Conservation (phyloP, 208 protist species). For the Phytomonas serpens region DNA sequence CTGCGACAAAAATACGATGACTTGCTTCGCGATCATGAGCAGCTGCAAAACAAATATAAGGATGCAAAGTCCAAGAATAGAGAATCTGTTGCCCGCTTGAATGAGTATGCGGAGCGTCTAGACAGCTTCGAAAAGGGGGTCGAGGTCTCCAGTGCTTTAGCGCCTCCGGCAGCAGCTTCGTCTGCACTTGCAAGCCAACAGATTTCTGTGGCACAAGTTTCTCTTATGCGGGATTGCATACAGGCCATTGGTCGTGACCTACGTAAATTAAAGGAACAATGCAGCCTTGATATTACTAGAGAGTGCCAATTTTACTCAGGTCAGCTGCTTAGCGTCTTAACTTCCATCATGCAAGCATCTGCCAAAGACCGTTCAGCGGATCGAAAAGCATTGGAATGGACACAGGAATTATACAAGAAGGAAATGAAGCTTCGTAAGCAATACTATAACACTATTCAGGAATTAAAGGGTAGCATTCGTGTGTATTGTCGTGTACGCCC, state of each 20-base stretch:
- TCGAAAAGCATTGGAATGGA: conserved; percentile 75
- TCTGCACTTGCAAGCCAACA: neutral
- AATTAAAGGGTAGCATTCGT: conserved; percentile 92
- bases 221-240: conserved; percentile 52
- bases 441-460: conserved; percentile 91
- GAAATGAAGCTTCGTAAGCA: conserved; percentile 90
- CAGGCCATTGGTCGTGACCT: conserved; percentile 47
- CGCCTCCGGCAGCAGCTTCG: conserved; percentile 3
- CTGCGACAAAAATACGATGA: conserved; percentile 70
- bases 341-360: conserved; percentile 59
- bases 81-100: conserved; percentile 47
- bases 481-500: conserved; percentile 92
- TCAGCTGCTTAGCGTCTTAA: conserved; percentile 66
- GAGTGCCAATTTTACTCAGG: conserved; percentile 54
- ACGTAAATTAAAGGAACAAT: conserved; percentile 60
- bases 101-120: conserved; percentile 58
- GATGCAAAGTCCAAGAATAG: conserved; percentile 88
- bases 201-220: conserved; percentile 19
- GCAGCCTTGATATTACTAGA: conserved; percentile 51
- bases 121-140: conserved; percentile 45
- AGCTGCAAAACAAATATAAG: conserved; percentile 89
- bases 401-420: conserved; percentile 86
- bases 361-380: conserved; percentile 61
- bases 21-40: conserved; percentile 69
- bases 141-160: conserved; percentile 3